These are phyloP conservation scores for Coniosporium tulheliwenetii DNA, from an alignment of 2,329 filamentous ascomycete species.

Conservation along the genomic window DNA sequence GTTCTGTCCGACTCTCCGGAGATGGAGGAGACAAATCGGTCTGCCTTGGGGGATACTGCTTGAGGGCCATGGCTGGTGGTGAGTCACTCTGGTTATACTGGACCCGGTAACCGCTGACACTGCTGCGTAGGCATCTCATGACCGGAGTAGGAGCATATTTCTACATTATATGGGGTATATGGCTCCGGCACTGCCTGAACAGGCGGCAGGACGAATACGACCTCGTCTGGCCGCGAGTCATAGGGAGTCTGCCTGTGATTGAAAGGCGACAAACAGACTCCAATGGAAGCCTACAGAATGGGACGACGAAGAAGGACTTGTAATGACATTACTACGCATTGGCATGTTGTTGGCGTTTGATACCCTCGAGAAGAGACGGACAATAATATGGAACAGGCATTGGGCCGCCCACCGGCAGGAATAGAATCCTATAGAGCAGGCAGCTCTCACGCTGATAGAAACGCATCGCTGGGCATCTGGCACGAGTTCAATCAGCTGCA, in stretches of 20 bases:
- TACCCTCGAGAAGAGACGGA: no score
- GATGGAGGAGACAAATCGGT: conserved; percentile 51
- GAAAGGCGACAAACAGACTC: conserved; percentile 14
- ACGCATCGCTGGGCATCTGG: no score
- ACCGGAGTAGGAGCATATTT: conserved; percentile 72
- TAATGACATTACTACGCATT: conserved; percentile 1
- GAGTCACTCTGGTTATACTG: conserved; percentile 12
- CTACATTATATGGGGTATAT: conserved; percentile 72
- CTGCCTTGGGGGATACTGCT: conserved; percentile 69
- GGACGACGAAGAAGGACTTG: conserved; percentile 16
- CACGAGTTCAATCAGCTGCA: no score
- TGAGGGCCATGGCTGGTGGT: conserved; percentile 61
- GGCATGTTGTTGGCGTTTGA: no score
- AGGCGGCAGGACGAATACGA: conserved; percentile 55
- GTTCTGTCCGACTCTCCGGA: conserved; percentile 51
- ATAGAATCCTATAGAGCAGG: no score
- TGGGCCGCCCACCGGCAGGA: no score
- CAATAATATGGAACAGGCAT: no score
- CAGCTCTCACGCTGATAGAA: no score
- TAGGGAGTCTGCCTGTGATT: conserved; percentile 39
- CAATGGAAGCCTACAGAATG: conserved; percentile 7
- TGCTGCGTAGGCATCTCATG: conserved; percentile 49
- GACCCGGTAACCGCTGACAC: background rate
- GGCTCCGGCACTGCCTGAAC: conserved; percentile 64
- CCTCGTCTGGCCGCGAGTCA: conserved; percentile 50